phyloP scores from a whole-genome alignment of 257 asterid species.

The Eustoma russellianum region DNA sequence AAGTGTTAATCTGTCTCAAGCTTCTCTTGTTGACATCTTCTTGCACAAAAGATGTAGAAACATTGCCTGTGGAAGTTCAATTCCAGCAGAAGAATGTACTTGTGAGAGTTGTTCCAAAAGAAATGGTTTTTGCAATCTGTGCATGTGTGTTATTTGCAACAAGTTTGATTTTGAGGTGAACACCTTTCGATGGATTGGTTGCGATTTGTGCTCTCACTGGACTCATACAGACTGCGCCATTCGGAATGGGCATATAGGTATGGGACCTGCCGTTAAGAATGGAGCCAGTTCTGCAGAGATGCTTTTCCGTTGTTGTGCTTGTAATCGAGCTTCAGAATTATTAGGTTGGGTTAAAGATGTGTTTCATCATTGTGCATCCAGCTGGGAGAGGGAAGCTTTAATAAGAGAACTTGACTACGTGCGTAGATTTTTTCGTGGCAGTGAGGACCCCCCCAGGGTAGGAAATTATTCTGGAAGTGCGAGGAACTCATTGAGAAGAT shows the following conservation, averaged over 20 bases:
- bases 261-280: conserved; percentile 60
- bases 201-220: conserved; percentile 96
- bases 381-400: conserved; percentile 85
- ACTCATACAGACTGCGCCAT: conserved; percentile 98
- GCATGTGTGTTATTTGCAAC: conserved; percentile 93
- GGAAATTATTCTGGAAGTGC: conserved; percentile 69
- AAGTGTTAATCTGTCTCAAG: conserved; percentile 84
- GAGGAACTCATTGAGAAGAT: conserved; percentile 74
- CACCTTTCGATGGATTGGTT: conserved; percentile 94
- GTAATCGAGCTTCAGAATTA: conserved; percentile 76
- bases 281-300: conserved; percentile 65
- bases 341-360: conserved; percentile 97
- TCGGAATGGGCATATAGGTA: conserved; percentile 68
- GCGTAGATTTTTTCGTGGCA: conserved; percentile 74
- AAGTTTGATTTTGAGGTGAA: conserved; percentile 93
- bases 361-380: conserved; percentile 87
- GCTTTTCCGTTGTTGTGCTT: conserved; percentile 85
- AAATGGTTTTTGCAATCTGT: conserved; percentile 92
- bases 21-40: conserved; percentile 81
- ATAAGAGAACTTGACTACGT: conserved; percentile 82
- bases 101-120: conserved; percentile 73
- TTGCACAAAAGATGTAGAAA: conserved; percentile 77
- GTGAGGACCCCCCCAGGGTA: conserved; percentile 75
- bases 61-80: conserved; percentile 71
- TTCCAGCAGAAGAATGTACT: conserved; percentile 81